These are phyloP conservation scores for Saksenaea vasiformis DNA, from an alignment of 371 early-diverging fungal species.

Conservation along the genomic window DNA sequence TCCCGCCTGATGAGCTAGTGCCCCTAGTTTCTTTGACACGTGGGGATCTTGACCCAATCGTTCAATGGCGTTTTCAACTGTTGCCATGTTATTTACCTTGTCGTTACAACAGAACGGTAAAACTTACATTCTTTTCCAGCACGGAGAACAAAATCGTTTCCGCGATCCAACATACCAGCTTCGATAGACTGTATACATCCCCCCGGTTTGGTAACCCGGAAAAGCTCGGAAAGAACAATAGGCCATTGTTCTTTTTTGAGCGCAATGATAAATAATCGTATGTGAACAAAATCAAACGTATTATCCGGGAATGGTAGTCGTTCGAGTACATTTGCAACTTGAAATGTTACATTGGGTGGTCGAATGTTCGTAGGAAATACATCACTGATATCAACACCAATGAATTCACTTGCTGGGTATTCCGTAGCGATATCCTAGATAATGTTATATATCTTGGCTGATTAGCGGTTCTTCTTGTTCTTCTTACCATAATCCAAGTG, in stretches of 20 bases:
- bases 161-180: conserved; percentile 39
- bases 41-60: conserved; percentile 11
- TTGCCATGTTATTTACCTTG: background rate
- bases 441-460: background rate
- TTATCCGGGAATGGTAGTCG: conserved; percentile 59
- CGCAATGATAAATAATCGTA: conserved; percentile 56
- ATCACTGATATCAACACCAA: conserved; percentile 57
- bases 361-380: conserved; percentile 53
- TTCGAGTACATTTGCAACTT: conserved; percentile 46
- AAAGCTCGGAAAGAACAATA: conserved; percentile 44
- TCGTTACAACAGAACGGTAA: background rate
- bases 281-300: conserved; percentile 61
- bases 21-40: conserved; percentile 38
- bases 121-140: conserved; percentile 35
- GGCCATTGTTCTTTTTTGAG: conserved; percentile 55
- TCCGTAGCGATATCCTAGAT: conserved; percentile 58
- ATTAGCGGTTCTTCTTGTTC: background rate
- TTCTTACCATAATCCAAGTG: conserved; percentile 55
- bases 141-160: conserved; percentile 26
- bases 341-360: conserved; percentile 49
- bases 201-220: conserved; percentile 58
- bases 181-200: conserved; percentile 61
- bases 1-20: conserved; percentile 29
- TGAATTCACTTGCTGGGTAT: conserved; percentile 52
- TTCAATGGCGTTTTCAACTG: background rate